Evolutionary conservation across 306 rosid genomes (phyloP).

Genomic region (Ormosia emarginata): DNA sequence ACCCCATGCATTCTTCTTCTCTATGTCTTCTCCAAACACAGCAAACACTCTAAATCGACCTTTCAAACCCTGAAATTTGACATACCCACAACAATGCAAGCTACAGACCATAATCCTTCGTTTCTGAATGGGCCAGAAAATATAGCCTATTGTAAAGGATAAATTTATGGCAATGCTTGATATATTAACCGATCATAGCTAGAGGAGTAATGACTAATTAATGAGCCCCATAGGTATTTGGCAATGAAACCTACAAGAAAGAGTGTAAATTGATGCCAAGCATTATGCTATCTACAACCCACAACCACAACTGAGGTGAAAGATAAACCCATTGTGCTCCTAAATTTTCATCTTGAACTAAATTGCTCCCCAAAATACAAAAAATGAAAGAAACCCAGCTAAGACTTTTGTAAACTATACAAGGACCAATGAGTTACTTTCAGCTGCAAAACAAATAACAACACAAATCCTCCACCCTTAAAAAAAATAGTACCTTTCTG

Average conservation of each 20-base stretch:
- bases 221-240: too few relatives aligned
- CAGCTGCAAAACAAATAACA: background rate
- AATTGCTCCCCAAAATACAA: background rate
- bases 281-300: background rate
- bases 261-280: background rate
- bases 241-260: background rate
- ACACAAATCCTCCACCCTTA: too few relatives aligned
- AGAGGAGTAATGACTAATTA: background rate
- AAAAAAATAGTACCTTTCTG: slow-evolving; percentile 40
- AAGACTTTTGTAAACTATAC: background rate
- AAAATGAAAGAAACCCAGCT: background rate
- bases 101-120: background rate
- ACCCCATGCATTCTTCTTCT: slow-evolving; percentile 76
- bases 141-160: background rate
- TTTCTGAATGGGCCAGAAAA: background rate
- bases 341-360: background rate
- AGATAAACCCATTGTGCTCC: too few relatives aligned
- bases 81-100: slow-evolving; percentile 1
- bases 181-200: background rate
- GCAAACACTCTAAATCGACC: slow-evolving; percentile 77
- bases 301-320: background rate
- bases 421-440: background rate
- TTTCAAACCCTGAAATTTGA: slow-evolving; percentile 59
- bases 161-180: background rate
- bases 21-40: slow-evolving; percentile 57